Evolutionary conservation across 169 alveolate genomes (phyloP), one percentile per base, ranked within the genome.

Genomic region (Neospora caninum): DNA sequence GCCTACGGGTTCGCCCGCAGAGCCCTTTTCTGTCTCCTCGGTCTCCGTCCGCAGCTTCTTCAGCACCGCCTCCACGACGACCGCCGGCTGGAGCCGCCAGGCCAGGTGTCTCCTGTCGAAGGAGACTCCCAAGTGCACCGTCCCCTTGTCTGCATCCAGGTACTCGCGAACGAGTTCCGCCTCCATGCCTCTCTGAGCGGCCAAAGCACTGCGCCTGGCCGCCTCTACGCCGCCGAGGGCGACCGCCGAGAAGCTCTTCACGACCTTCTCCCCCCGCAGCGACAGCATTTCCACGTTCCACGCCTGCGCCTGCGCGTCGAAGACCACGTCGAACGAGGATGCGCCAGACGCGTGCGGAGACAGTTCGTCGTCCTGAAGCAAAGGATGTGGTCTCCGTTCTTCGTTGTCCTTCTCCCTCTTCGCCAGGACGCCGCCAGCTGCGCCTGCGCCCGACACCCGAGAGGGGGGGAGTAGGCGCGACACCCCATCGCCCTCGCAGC

Each of bases 71-170:
- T 31, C 84, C 18, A 36, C 43, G 27, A 73, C 49, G 45, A 36
- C 43, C 84, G 42, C 84, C 16, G 84, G 84, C 42, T 34, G 84
- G 45, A 73, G 45, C 27, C 84, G 84, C 84, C 84, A 73, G 42
- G 45, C 22, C 45, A n/a, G n/a, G 0, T 36, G 84, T 36, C 43
- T 73, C 49, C 84, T 41, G 42, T 73, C 84, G 39, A 73, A 36
- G 84, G 84, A 73, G 45, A 73, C 84, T 7, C 43, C 84, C 31
- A n/a, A 27, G 25, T 31, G 42, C 45, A 73, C 84, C 31, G 58
- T 49, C 31, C 31, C 73, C 31, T 27, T 16, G 73, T 64, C n/a
- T 1, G 42, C 18, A 0, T 73, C 84, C 43, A 73, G 39, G 42
- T 73, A 73, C 43, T 73, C 84, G 27, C 84, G 84, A 16, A 73